phyloP scores from a whole-genome alignment of 2,329 filamentous ascomycete genomes.

The Mycocentrospora acerina region DNA sequence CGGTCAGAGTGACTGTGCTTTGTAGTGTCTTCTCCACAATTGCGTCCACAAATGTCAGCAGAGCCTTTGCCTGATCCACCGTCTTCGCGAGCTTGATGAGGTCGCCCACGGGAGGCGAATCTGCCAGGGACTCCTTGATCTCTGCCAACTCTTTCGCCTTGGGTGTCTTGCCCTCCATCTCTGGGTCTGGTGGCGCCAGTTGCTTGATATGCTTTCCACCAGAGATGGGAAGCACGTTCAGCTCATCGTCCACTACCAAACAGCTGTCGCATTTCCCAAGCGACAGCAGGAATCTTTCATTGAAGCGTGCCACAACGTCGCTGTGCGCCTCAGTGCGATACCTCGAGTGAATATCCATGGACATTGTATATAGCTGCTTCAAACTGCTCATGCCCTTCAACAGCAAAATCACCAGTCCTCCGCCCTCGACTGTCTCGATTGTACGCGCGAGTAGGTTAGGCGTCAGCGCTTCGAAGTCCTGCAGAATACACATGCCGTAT shows the following conservation, averaged over 20 bases:
- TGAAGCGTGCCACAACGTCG: conserved; percentile 94
- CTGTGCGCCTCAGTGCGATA: conserved; percentile 96
- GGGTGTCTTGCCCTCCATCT: conserved; percentile 70
- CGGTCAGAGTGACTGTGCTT: conserved; percentile 91
- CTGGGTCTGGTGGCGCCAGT: conserved; percentile 73
- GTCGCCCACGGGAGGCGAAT: conserved; percentile 82
- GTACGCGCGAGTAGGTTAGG: conserved; percentile 95
- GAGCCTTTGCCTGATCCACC: conserved; percentile 91
- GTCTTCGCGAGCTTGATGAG: conserved; percentile 84
- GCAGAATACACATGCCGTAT: conserved; percentile 96
- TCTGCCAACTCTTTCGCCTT: conserved; percentile 74
- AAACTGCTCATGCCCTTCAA: conserved; percentile 96
- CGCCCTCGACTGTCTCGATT: conserved; percentile 96
- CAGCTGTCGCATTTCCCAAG: conserved; percentile 94
- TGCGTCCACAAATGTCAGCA: conserved; percentile 95
- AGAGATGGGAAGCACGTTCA: conserved; percentile 96
- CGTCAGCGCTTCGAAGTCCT: conserved; percentile 96
- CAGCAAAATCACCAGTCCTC: conserved; percentile 84
- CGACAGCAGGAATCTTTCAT: conserved; percentile 94
- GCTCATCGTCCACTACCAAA: conserved; percentile 93
- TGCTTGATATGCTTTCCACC: conserved; percentile 87
- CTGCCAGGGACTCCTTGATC: conserved; percentile 84
- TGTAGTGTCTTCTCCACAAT: conserved; percentile 94
- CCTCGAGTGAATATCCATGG: conserved; percentile 96
- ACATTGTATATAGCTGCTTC: conserved; percentile 94